phyloP scores from a whole-genome alignment of 1,284 basidiomycete species.

The Testicularia cyperi region DNA sequence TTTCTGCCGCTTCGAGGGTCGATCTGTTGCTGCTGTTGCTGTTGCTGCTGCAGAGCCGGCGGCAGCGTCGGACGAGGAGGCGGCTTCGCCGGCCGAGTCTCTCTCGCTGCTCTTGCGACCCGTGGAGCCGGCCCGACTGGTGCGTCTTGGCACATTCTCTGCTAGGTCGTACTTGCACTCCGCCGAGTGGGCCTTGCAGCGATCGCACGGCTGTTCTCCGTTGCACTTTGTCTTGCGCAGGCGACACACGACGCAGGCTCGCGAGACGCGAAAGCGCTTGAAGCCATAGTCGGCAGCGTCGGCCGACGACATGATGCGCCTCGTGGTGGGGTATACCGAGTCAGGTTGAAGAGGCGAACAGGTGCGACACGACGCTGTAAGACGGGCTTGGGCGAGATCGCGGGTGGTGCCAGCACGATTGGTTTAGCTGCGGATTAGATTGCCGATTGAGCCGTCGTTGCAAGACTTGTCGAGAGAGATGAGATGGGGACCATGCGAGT shows the following conservation, averaged over 20 bases:
- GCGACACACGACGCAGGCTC: conserved; percentile 32
- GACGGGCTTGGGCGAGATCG: too few relatives aligned
- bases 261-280: conserved; percentile 30
- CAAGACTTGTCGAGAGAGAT: too few relatives aligned
- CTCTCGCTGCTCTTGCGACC: too few relatives aligned
- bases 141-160: conserved; percentile 15
- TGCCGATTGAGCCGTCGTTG: too few relatives aligned
- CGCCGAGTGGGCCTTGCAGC: conserved; percentile 34
- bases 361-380: too few relatives aligned
- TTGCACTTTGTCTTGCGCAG: conserved; percentile 40
- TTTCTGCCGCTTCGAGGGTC: conserved; percentile 18
- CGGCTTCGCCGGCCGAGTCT: background rate
- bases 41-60: conserved; percentile 10
- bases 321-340: too few relatives aligned
- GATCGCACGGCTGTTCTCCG: conserved; percentile 37
- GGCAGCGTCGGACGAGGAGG: background rate
- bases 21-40: too few relatives aligned
- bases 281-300: conserved; percentile 40
- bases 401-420: too few relatives aligned
- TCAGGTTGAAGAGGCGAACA: too few relatives aligned
- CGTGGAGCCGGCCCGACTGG: conserved; percentile 13
- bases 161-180: conserved; percentile 35
- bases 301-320: conserved; percentile 30
- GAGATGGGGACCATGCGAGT: too few relatives aligned
- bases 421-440: too few relatives aligned